phyloP scores from a whole-genome alignment of 129 eudicot genomes.

The Heracleum sosnowskyi region DNA sequence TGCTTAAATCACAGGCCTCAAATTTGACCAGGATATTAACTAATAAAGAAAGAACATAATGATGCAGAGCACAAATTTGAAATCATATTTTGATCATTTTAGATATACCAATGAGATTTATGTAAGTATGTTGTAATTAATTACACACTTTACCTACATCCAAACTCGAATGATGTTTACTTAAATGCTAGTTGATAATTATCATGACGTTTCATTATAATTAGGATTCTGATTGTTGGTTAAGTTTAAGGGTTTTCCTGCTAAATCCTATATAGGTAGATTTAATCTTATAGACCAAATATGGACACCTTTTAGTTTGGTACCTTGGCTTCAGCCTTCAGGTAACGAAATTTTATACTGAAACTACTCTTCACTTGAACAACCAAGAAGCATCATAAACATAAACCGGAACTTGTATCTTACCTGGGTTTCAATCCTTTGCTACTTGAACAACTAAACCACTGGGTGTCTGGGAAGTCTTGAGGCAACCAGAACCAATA shows the following conservation, averaged over 20 bases:
- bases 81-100: not conserved
- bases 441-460: conserved; percentile 75
- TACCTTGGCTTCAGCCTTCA: not conserved
- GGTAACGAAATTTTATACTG: not conserved
- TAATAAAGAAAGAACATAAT: not conserved
- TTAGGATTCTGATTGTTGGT: not conserved
- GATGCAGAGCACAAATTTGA: not conserved
- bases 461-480: conserved; percentile 61
- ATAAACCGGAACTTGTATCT: not conserved
- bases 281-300: not conserved
- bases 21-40: not conserved
- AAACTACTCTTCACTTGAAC: not conserved
- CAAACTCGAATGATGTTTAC: not conserved
- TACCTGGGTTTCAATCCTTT: conserved; percentile 52
- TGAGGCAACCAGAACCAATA: conserved; percentile 87
- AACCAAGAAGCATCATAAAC: not conserved
- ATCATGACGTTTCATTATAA: too few species aligned
- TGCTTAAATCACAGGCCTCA: not conserved
- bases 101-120: not conserved
- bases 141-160: not conserved
- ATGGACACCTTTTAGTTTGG: not conserved
- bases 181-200: not conserved
- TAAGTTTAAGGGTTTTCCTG: not conserved
- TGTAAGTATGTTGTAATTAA: not conserved
- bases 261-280: not conserved